phyloP scores from a whole-genome alignment of 805 yeast species.

The Candida oleophila region DNA sequence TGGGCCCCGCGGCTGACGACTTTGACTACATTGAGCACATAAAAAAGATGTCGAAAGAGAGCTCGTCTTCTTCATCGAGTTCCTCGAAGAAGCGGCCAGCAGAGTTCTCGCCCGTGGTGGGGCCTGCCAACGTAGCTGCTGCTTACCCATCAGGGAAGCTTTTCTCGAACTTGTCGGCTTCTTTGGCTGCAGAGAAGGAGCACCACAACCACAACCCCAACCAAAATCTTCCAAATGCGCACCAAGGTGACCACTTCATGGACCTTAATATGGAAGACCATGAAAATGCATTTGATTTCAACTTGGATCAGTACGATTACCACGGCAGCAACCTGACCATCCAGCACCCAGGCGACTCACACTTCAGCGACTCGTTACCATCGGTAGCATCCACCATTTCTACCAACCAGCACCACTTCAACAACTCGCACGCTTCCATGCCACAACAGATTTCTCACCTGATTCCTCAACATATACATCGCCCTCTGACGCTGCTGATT shows the following conservation, averaged over 20 bases:
- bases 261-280: neutral
- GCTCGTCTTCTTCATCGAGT: conserved; percentile 6
- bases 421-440: conserved; percentile 1
- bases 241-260: neutral
- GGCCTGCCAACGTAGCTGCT: conserved; percentile 3
- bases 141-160: neutral
- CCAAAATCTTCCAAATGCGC: neutral
- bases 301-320: neutral
- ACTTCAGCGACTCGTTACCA: neutral
- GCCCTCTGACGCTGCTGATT: neutral
- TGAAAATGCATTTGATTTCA: conserved; percentile 1
- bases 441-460: neutral
- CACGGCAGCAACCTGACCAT: neutral
- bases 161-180: conserved; percentile 14
- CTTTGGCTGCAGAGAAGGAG: conserved; percentile 18
- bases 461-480: neutral
- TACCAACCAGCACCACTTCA: neutral
- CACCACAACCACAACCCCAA: neutral
- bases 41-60: conserved; percentile 50
- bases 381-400: neutral
- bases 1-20: conserved; percentile 51
- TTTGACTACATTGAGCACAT: conserved; percentile 68
- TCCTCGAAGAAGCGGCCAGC: conserved; percentile 18
- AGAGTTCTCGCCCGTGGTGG: conserved; percentile 11
- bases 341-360: neutral